phyloP scores from a whole-genome alignment of 1,284 basidiomycete species.

The Sporisorium sorghi region DNA sequence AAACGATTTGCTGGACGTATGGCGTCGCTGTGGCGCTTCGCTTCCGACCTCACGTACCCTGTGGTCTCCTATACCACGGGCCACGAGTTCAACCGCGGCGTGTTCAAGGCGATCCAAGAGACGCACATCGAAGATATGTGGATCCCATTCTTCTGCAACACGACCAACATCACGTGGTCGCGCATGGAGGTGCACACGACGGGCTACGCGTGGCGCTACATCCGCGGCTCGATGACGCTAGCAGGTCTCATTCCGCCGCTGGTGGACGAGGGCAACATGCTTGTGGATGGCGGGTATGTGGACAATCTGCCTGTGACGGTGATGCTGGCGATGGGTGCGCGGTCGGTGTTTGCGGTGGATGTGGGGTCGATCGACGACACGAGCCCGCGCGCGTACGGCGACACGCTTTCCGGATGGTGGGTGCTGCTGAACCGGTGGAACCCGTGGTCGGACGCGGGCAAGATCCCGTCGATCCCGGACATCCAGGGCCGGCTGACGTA shows the following conservation, averaged over 20 bases:
- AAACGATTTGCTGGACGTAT: conserved; percentile 90
- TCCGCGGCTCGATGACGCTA: conserved; percentile 96
- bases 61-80: conserved; percentile 98
- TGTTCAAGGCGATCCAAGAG: conserved; percentile 52
- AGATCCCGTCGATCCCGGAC: conserved; percentile 92
- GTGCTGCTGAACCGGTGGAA: conserved; percentile 87
- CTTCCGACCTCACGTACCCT: conserved; percentile 96
- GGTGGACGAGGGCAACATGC: conserved; percentile 87
- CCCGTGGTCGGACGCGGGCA: conserved; percentile 75
- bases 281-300: conserved; percentile 65
- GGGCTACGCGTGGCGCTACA: conserved; percentile 77
- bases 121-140: conserved; percentile 92
- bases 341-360: conserved; percentile 92
- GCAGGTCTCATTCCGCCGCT: conserved; percentile 94
- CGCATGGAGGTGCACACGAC: conserved; percentile 97
- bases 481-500: conserved; percentile 95
- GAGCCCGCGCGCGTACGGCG: conserved; percentile 91
- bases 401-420: conserved; percentile 97
- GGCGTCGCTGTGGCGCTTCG: conserved; percentile 92
- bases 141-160: conserved; percentile 98
- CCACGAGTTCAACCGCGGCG: conserved; percentile 67
- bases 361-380: conserved; percentile 97
- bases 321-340: conserved; percentile 92
- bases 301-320: conserved; percentile 77
- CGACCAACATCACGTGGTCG: conserved; percentile 97